phyloP scores from a whole-genome alignment of 2,329 filamentous ascomycete species.

The Emmonsiellopsis sp. region DNA sequence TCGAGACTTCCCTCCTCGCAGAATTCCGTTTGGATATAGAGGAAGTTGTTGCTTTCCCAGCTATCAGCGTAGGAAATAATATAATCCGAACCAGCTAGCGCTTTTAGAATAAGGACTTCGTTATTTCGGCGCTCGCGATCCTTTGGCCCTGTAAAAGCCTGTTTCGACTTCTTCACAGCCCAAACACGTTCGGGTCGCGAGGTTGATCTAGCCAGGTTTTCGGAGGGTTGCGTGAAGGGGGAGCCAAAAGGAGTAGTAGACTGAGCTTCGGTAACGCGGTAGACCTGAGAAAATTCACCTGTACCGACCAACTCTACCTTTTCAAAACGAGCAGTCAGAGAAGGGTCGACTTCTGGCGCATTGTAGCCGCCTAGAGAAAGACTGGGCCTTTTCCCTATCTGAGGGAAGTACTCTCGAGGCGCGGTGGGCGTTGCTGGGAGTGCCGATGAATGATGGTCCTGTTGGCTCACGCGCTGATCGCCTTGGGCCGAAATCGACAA shows the following conservation, averaged over 20 bases:
- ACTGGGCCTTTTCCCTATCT: conserved; percentile 52
- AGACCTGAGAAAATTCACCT: conserved; percentile 92
- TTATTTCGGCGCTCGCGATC: conserved; percentile 77
- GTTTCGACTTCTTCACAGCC: conserved; percentile 88
- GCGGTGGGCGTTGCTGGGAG: conserved; percentile 77
- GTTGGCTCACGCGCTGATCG: conserved; percentile 31
- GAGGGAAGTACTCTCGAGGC: conserved; percentile 48
- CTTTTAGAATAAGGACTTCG: conserved; percentile 71
- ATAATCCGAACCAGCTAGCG: conserved; percentile 73
- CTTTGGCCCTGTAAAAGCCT: conserved; percentile 65
- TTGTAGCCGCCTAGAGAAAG: conserved; percentile 63
- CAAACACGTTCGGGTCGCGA: conserved; percentile 56
- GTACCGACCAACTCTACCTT: conserved; percentile 72
- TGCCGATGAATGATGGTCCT: conserved; percentile 36
- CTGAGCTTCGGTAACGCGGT: conserved; percentile 27
- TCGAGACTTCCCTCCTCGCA: conserved; percentile 91
- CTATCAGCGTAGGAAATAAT: conserved; percentile 73
- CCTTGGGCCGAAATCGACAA: conserved; percentile 67
- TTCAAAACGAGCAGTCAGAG: conserved; percentile 66
- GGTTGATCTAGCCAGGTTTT: conserved; percentile 44
- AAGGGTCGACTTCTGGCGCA: conserved; percentile 66
- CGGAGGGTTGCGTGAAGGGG: conserved; percentile 31
- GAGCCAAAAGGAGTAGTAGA: conserved; percentile 6
- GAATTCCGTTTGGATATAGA: conserved; percentile 97
- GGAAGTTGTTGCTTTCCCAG: conserved; percentile 76